Percentiles rank a stretch among this genome's conserved stretches.
These are phyloP conservation scores for Ceratonia siliqua DNA, from an alignment of 306 rosid species.

Conservation along the genomic window DNA sequence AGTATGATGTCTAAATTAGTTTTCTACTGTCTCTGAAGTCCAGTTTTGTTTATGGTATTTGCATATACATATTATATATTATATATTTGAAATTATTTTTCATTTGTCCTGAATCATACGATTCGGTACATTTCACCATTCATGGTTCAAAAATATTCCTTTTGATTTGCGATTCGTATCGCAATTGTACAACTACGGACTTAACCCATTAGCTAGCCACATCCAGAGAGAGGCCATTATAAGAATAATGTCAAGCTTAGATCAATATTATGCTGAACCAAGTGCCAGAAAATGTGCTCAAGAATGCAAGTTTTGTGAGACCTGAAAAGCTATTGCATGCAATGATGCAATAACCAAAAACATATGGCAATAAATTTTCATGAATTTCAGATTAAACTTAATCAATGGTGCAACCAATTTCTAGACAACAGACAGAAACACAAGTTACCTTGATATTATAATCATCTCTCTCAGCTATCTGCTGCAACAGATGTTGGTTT, in stretches of 20 bases:
- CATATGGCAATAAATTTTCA: background rate
- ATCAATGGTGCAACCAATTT: conserved; percentile 1
- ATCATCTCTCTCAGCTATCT: conserved; percentile 92
- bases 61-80: too few relatives aligned
- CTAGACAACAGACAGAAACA: background rate
- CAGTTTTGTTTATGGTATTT: too few relatives aligned
- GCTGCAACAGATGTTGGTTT: conserved; percentile 90
- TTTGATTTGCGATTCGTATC: too few relatives aligned
- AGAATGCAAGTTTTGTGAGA: background rate
- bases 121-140: too few relatives aligned
- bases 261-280: conserved; percentile 5
- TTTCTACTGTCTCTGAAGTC: too few relatives aligned
- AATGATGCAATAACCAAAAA: background rate
- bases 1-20: too few relatives aligned
- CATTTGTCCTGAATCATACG: too few relatives aligned
- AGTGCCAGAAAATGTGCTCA: background rate
- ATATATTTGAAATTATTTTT: too few relatives aligned
- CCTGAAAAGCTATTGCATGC: background rate
- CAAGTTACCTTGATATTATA: conserved; percentile 82
- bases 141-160: too few relatives aligned
- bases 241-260: background rate
- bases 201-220: background rate
- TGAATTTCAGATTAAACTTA: conserved; percentile 6
- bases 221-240: background rate
- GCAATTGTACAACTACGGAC: too few relatives aligned